Evolutionary conservation across 2,329 filamentous ascomycete species (phyloP), one percentile per base, ranked within the genome.

Genomic region (Ceratocystis ficicola): DNA sequence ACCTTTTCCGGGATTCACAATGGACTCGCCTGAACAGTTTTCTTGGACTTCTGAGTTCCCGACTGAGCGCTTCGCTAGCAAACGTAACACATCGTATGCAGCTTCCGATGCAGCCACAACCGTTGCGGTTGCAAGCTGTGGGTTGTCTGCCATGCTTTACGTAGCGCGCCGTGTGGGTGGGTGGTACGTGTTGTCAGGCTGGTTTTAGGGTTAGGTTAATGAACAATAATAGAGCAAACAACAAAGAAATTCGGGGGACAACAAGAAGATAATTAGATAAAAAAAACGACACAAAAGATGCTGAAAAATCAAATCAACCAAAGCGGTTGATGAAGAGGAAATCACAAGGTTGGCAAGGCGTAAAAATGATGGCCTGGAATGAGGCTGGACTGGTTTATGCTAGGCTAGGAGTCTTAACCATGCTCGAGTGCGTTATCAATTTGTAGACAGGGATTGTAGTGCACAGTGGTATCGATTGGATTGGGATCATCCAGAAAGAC

Each of bases 1-100:
- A 41, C 68, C 68, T 20, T 68, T 69, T 12, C 68, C 69, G 7
- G 69, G 69, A 60, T 69, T 66, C 25, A 68, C 62, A 46, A 64
- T 67, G n/a, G 63, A 46, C 64, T 69, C 68, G 22, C 66, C 68
- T 1, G 63, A 65, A 57, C 69, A 69, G 20, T 69, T 67, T 41
- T 66, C 65, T 44, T 67, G 65, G 17, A 60, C 52, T 46, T 67
- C 66, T 17, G 66, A 57, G 17, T 48, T 57, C 3, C 25, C 10
- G 1, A 36, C 12, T n/a, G 63, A 20, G 17, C 63, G 62, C 41
- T 25, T 63, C n/a, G 65, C 62, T 8, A 67, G 61, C 20, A 64
- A 6, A 12, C 62, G 61, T n/a, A 67, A 30, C 5, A 48, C 41
- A n/a, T 63, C 28, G 17, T 65, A 67, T 36, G 66, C 66, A 60